Percentiles rank a stretch among this genome's conserved stretches.
phyloP scores from a whole-genome alignment of 1,284 basidiomycete species.

The Lentinus polychrous region DNA sequence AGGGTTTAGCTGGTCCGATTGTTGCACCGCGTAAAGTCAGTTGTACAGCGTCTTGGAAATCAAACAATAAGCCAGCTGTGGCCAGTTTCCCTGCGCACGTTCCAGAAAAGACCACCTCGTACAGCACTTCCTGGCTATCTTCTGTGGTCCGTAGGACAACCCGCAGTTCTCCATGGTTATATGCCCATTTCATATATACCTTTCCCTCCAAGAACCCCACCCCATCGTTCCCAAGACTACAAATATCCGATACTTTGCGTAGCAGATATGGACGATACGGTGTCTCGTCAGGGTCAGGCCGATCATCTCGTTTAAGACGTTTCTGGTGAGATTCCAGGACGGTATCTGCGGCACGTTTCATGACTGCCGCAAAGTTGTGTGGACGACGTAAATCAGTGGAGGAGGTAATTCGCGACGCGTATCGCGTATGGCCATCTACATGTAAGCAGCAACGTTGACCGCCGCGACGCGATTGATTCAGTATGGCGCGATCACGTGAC shows the following conservation, averaged over 20 bases:
- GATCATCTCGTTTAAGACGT: neutral
- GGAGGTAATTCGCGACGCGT: too few relatives aligned
- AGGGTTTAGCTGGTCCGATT: slow-evolving; percentile 15
- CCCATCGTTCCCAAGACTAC: slow-evolving; percentile 11
- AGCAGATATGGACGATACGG: slow-evolving; percentile 3
- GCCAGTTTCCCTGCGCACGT: slow-evolving; percentile 24
- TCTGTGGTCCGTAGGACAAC: slow-evolving; percentile 22
- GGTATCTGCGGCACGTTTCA: slow-evolving; percentile 2
- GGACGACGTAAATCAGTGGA: too few relatives aligned
- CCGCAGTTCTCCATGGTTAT: slow-evolving; percentile 18
- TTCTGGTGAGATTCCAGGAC: neutral
- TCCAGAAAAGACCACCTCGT: slow-evolving; percentile 32
- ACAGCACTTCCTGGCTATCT: slow-evolving; percentile 18
- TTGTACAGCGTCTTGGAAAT: slow-evolving; percentile 30
- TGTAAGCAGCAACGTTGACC: too few relatives aligned
- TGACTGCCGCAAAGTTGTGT: neutral
- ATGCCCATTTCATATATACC: slow-evolving; percentile 38
- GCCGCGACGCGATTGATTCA: too few relatives aligned
- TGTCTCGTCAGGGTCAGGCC: neutral
- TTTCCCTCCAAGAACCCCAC: slow-evolving; percentile 32
- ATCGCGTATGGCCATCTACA: too few relatives aligned
- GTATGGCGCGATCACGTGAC: too few relatives aligned
- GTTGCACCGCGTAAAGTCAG: slow-evolving; percentile 37
- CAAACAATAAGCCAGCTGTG: slow-evolving; percentile 23
- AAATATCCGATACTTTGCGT: slow-evolving; percentile 14